Evolutionary conservation across 148 eudicot genomes (phyloP), one percentile per base, ranked within the genome.

Genomic region (Rhododendron griersonianum): DNA sequence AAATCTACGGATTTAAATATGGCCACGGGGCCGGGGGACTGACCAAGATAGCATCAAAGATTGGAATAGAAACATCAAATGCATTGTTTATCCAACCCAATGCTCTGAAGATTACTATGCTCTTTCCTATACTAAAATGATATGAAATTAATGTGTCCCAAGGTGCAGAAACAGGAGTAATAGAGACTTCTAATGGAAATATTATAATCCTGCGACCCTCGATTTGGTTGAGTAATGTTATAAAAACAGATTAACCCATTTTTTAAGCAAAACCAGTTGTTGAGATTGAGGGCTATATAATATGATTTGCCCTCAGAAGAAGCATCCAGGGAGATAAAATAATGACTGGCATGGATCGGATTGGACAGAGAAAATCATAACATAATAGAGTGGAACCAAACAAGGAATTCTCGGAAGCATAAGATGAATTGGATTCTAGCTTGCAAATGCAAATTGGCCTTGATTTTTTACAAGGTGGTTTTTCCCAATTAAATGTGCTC

Each of bases 21-120:
- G 55, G 28, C 23, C 63, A 35, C 30, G 18, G 50, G 85, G 75
- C 45, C 45, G 45, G 86, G 78, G 61, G 61, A 25, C 84, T 82
- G 86, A 90, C 84, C 88, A 85, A 93, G 91, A 89, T 86, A 88
- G 92, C 93, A 94, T 90, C 90, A 92, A 91, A 93, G 91, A 92
- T 91, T 82, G 93, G 98, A 96, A 96, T 95, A 96, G 98, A 96
- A 95, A 91, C 99, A 94, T 95, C 96, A 93, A 93, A 92, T 89
- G 65, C 78, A 88, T 95, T 88, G 89, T 95, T 96, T 96, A 93
- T 87, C 92, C 77, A 50, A 88, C 88, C 93, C 59, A 90, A 71
- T 71, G 76, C 86, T 91, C 91, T 82, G 89, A 87, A 87, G 89
- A 90, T 90, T 89, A 88, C 98, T 83, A 93, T 87, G 92, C 90